A percentile compares a stretch with the other conserved stretches of the same genome.
phyloP scores from a whole-genome alignment of 148 eudicot genomes.

The Vaccinium vitisidaea region DNA sequence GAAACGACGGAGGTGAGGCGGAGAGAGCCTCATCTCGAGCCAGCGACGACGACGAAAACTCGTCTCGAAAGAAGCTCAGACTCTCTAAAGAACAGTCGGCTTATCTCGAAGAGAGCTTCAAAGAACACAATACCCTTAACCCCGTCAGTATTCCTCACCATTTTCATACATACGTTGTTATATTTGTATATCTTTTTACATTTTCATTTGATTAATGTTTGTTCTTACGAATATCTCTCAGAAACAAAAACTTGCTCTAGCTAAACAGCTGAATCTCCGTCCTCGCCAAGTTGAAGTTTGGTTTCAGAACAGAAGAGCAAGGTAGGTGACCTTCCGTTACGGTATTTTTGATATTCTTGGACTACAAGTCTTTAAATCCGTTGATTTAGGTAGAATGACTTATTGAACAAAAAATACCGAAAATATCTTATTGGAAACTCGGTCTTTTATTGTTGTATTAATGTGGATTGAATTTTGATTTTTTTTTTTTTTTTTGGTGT shows the following conservation, averaged over 20 bases:
- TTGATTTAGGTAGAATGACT: no score
- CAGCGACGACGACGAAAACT: conserved; percentile 52
- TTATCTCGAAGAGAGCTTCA: conserved; percentile 54
- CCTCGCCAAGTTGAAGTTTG: conserved; percentile 62
- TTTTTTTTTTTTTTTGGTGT: not conserved
- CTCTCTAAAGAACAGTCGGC: conserved; percentile 50
- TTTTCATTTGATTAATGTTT: not conserved
- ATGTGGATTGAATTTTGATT: not conserved
- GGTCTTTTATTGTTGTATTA: no score
- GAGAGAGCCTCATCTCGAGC: conserved; percentile 32
- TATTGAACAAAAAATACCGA: no score
- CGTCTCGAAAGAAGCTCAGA: conserved; percentile 38
- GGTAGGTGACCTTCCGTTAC: conserved; percentile 21
- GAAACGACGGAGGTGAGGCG: conserved; percentile 32
- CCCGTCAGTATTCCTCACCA: conserved; percentile 32
- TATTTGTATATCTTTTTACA: not conserved
- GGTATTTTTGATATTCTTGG: no score
- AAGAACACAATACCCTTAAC: conserved; percentile 50
- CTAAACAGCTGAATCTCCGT: conserved; percentile 50
- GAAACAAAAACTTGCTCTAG: conserved; percentile 59
- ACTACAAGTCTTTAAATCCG: no score
- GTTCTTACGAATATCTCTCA: conserved; percentile 18
- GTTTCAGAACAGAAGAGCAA: conserved; percentile 64
- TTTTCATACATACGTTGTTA: not conserved
- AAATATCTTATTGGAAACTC: no score